Evolutionary conservation across 306 rosid species (phyloP).

Genomic region (Quercus suber): DNA sequence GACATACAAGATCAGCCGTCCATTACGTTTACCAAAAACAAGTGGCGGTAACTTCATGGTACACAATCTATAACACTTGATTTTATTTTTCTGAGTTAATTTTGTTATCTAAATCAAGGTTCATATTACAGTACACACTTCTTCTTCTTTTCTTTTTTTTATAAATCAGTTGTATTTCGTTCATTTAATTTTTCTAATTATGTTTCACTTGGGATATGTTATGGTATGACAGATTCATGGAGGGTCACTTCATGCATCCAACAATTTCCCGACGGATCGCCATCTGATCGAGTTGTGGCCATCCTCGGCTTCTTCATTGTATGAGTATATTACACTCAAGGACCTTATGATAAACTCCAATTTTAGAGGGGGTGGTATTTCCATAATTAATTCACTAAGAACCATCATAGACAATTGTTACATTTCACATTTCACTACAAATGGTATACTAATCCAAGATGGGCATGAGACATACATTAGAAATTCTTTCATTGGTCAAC

Average conservation of each 20-base stretch:
- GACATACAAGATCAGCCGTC: conserved; percentile 39
- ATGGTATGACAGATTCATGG: conserved; percentile 34
- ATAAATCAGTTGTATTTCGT: background rate
- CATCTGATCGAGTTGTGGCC: conserved; percentile 38
- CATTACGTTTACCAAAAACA: conserved; percentile 26
- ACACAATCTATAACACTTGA: background rate
- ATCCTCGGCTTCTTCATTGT: background rate
- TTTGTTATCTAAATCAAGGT: no score
- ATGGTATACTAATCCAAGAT: conserved; percentile 25
- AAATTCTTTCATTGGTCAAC: conserved; percentile 43
- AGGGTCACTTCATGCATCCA: conserved; percentile 37
- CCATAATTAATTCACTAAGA: conserved; percentile 30
- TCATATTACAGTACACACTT: no score
- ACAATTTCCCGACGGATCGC: conserved; percentile 25
- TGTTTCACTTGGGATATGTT: background rate
- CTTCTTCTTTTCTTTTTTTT: background rate
- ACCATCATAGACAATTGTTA: conserved; percentile 43
- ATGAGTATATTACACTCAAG: conserved; percentile 39
- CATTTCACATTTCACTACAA: conserved; percentile 34
- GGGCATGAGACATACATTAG: conserved; percentile 40
- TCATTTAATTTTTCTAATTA: background rate
- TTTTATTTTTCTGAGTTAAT: background rate
- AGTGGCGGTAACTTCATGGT: conserved; percentile 38
- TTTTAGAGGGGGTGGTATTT: conserved; percentile 44
- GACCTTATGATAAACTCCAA: conserved; percentile 41